A percentile compares a stretch with the other conserved stretches of the same genome.
These are phyloP conservation scores for Boletellus ananas DNA, from an alignment of 768 basidiomycete species.

Conservation along the genomic window DNA sequence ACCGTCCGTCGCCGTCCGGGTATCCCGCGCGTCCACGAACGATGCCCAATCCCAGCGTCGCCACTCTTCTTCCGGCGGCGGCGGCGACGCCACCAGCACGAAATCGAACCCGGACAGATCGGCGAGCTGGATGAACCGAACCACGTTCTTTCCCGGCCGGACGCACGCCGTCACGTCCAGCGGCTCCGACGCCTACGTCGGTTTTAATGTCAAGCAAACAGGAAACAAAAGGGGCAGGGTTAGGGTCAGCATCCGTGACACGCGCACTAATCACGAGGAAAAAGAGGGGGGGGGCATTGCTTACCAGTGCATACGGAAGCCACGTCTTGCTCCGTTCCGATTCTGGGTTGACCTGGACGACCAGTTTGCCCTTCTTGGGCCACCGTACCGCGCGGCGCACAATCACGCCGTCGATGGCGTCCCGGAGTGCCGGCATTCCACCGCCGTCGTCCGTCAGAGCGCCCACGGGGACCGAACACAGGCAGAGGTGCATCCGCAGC, in stretches of 20 bases:
- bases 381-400: constrained; percentile 30
- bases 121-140: constrained; percentile 50
- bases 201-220: too few relatives aligned
- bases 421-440: neutral
- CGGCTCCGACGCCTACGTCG: constrained; percentile 26
- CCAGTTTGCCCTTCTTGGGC: constrained; percentile 44
- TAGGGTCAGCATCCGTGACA: too few relatives aligned
- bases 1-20: neutral
- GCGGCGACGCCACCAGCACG: constrained; percentile 38
- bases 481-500: constrained; percentile 17
- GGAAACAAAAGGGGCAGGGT: neutral
- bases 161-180: constrained; percentile 42
- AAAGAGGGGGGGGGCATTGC: constrained; percentile 16
- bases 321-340: constrained; percentile 34
- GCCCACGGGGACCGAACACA: constrained; percentile 19
- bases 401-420: constrained; percentile 4
- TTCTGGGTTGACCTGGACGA: constrained; percentile 44
- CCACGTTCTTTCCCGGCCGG: constrained; percentile 41
- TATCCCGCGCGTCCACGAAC: neutral
- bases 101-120: constrained; percentile 42
- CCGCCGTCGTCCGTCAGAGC: neutral
- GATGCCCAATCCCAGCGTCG: constrained; percentile 24
- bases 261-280: too few relatives aligned
- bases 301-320: constrained; percentile 44
- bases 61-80: constrained; percentile 21